These are phyloP conservation scores for Pleurotus sapidus DNA, from an alignment of 768 basidiomycete genomes.

Conservation along the genomic window DNA sequence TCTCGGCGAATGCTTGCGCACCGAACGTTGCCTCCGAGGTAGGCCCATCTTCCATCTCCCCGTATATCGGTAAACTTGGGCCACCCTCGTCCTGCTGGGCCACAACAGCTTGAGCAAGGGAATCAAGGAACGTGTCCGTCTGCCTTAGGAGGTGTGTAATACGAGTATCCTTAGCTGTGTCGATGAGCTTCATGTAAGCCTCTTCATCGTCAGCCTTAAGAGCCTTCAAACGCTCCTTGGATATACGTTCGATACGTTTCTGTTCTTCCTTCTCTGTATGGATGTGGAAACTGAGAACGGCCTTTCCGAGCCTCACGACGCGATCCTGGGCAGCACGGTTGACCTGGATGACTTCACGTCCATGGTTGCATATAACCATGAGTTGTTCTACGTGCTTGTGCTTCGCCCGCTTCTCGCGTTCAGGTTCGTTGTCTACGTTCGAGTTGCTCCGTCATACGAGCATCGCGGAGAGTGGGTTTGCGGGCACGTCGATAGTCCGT, in stretches of 20 bases:
- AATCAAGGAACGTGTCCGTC: conserved; percentile 94
- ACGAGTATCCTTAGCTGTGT: conserved; percentile 98
- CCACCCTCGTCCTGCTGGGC: conserved; percentile 84
- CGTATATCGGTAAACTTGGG: conserved; percentile 28
- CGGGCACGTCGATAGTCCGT: conserved; percentile 85
- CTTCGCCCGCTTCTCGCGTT: conserved; percentile 92
- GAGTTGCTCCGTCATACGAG: conserved; percentile 81
- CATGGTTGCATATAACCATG: conserved; percentile 80
- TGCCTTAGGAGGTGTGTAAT: conserved; percentile 95
- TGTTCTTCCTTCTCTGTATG: conserved; percentile 98
- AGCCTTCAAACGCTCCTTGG: conserved; percentile 97
- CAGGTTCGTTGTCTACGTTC: conserved; percentile 90
- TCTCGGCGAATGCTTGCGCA: conserved; percentile 68
- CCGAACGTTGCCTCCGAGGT: conserved; percentile 90
- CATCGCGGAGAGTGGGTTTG: conserved; percentile 86
- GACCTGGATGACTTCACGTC: conserved; percentile 65
- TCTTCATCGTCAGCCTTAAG: conserved; percentile 98
- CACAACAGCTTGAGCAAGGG: conserved; percentile 88
- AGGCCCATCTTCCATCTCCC: conserved; percentile 66
- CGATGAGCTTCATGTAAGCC: conserved; percentile 98
- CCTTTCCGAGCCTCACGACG: conserved; percentile 71
- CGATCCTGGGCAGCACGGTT: conserved; percentile 65
- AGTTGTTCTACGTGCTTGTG: conserved; percentile 97
- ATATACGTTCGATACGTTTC: conserved; percentile 91
- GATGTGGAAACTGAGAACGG: conserved; percentile 80